Evolutionary conservation across 805 yeast species (phyloP).

Genomic region (Zygosaccharomyces pseudorouxii): DNA sequence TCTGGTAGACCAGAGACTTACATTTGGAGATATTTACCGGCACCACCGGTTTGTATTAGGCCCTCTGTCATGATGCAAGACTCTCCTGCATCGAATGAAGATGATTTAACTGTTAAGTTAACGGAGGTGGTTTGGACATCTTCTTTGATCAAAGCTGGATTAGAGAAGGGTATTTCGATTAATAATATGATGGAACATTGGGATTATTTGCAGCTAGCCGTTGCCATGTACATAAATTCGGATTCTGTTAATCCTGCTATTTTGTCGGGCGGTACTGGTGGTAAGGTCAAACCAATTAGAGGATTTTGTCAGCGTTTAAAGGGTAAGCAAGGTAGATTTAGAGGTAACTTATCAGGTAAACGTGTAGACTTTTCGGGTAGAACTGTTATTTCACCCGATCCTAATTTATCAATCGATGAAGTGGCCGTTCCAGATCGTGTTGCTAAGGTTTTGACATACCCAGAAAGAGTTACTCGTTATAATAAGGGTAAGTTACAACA

Average conservation of each 20-base stretch:
- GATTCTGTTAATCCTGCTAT: slow-evolving; percentile 84
- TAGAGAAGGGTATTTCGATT: slow-evolving; percentile 90
- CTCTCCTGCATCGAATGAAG: slow-evolving; percentile 87
- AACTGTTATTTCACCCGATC: slow-evolving; percentile 98
- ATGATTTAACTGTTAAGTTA: slow-evolving; percentile 90
- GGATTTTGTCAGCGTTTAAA: slow-evolving; percentile 96
- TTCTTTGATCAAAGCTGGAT: slow-evolving; percentile 89
- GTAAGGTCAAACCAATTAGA: slow-evolving; percentile 69
- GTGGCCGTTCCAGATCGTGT: slow-evolving; percentile 98
- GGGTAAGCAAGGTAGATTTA: slow-evolving; percentile 97
- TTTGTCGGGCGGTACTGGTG: slow-evolving; percentile 61
- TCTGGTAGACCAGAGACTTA: slow-evolving; percentile 96
- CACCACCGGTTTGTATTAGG: slow-evolving; percentile 98
- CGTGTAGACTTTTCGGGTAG: slow-evolving; percentile 98
- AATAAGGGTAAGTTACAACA: slow-evolving; percentile 72
- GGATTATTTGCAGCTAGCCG: slow-evolving; percentile 93
- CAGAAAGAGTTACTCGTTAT: slow-evolving; percentile 89
- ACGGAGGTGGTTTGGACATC: slow-evolving; percentile 97
- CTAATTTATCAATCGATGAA: slow-evolving; percentile 88
- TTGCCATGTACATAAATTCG: slow-evolving; percentile 95
- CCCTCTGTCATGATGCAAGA: slow-evolving; percentile 95
- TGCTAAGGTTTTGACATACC: slow-evolving; percentile 92
- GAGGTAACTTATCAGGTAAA: slow-evolving; percentile 97
- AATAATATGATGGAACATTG: slow-evolving; percentile 97
- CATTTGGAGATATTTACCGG: slow-evolving; percentile 95